Base-by-base conservation (phyloP, 208 protist species). In the Acanthamoeba culbertsoni region DNA sequence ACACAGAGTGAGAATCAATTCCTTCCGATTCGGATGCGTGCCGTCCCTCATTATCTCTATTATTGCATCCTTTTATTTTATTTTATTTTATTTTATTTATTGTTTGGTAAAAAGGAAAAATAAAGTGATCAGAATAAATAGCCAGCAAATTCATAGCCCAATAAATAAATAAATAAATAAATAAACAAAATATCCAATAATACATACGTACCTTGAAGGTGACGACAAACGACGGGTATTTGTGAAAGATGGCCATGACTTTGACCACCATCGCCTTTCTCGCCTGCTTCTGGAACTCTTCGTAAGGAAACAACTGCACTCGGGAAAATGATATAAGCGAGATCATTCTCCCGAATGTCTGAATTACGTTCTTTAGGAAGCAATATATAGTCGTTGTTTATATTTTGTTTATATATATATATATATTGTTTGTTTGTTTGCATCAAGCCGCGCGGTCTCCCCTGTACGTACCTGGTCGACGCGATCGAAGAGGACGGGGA, bases 281-380 rank as follows among this genome's bases (percentile, higher is more conserved):
- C 2, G 91, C 65, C 16, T 28, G 0, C 23, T 42, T 40, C 68
- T 95, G 93, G 51, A 88, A 95, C 3, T 55, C 48, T 40, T 93
- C 89, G 46, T 79, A 91, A 12, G 89, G 93, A n/a, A 95, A 95
- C 3, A 93, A 35, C 65, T 95, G 93, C 20, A 86, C 62, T 18
- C n/a, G n/a, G n/a, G 12, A 3, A 0, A 55, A 6, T 77, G 89
- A 91, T 16, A 82, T 26, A 82, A 26, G 26, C 16, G 71, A 82
- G 31, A 23, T 82, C 20, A 26, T 62, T 16, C 18, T 35, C 18
- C 18, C 26, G 35, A n/a, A n/a, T n/a, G n/a, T n/a, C n/a, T n/a
- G n/a, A n/a, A n/a, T n/a, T n/a, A n/a, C n/a, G n/a, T n/a, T n/a
- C n/a, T n/a, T n/a, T n/a, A n/a, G n/a, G n/a, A n/a, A n/a, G n/a